Base-by-base conservation (phyloP, 352 stramenopile species). In the Peronospora belbahrii region DNA sequence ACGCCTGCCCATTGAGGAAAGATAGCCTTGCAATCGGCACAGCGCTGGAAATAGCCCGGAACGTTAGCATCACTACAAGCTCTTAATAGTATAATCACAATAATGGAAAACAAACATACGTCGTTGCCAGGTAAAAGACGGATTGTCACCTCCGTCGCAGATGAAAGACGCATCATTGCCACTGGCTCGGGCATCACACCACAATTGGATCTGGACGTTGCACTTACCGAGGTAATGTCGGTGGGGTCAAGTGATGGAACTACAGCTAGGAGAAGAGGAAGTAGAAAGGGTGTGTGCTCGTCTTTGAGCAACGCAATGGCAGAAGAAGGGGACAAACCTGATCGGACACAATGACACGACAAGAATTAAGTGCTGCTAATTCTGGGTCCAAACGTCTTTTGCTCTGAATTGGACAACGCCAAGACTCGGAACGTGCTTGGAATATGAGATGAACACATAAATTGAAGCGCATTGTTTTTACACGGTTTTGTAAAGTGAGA, bases 1-100 rank as follows among this genome's bases (percentile, higher is more conserved):
- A 94, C 82, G 18, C 67, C 76, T 7, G 82, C 73, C 82, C 82
- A 94, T 39, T 94, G 75, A 35, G 82, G 79, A 62, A 67, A 90
- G 14, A 86, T 50, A 13, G 70, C 56, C 56, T 88, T 85, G 65
- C 82, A 94, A 54, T 94, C 82, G 11, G 64, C 77, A 28, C 82
- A 94, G 25, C 74, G 67, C 82, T 94, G 48, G 36, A n/a, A 18
- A 32, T 4, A 45, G n/a, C 2, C 11, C 6, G 17, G 10, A 48
- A 2, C 35, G 15, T 50, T 43, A 54, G 27, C 13, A 1, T 20
- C 17, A 44, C 3, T 42, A 8, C 2, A 34, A 8, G 31, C 11
- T 19, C n/a, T 15, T 27, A 8, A 27, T 4, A 27, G 7, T 27
- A 27, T 27, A 8, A 27, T n/a, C n/a, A n/a, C n/a, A n/a, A n/a